phyloP scores from a whole-genome alignment of 441 rosid genomes.

The Aleurites moluccanus region DNA sequence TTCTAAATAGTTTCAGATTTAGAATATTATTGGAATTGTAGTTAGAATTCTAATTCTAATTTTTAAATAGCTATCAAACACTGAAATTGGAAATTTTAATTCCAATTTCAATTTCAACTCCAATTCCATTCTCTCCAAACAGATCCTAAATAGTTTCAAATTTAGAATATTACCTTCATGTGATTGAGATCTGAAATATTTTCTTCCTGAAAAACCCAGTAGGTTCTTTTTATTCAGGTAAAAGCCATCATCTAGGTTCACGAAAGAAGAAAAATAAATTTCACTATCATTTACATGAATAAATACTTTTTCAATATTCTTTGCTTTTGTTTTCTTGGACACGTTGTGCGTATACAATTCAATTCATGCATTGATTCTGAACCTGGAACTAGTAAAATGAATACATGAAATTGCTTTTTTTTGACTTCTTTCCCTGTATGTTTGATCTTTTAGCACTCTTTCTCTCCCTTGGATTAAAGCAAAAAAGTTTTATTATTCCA shows the following conservation, averaged over 20 bases:
- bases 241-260: not conserved
- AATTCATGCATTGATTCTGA: conserved; percentile 15
- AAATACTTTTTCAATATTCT: not conserved
- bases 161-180: not conserved
- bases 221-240: not conserved
- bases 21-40: too few relatives aligned
- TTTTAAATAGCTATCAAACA: too few relatives aligned
- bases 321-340: not conserved
- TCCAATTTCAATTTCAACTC: too few relatives aligned
- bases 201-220: not conserved
- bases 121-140: too few relatives aligned
- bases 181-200: not conserved
- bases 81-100: too few relatives aligned
- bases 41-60: too few relatives aligned
- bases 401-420: too few relatives aligned
- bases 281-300: not conserved
- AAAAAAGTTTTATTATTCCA: not conserved
- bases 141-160: not conserved
- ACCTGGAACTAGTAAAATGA: not conserved
- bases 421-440: not conserved
- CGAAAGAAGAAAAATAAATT: not conserved
- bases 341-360: not conserved
- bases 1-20: too few relatives aligned
- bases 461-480: not conserved
- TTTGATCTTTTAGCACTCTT: not conserved